A percentile compares a stretch with the other conserved stretches of the same genome.
These are phyloP conservation scores for Gyrodon lividus DNA, from an alignment of 768 basidiomycete genomes.

Conservation along the genomic window DNA sequence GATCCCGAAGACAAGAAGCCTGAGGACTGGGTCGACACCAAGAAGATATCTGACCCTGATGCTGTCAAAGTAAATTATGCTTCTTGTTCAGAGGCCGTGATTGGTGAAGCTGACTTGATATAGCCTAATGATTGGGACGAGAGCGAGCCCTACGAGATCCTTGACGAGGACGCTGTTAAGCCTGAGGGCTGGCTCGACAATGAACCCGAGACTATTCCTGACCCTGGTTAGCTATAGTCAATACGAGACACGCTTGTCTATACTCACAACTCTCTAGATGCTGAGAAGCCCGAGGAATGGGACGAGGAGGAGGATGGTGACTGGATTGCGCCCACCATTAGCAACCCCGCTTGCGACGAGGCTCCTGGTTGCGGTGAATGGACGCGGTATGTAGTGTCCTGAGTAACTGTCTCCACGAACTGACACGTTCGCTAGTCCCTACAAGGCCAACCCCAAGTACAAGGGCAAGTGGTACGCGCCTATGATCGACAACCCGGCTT, in stretches of 20 bases:
- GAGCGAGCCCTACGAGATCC: conserved; percentile 89
- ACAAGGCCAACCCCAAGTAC: conserved; percentile 90
- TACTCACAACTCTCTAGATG: conserved; percentile 43
- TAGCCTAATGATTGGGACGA: conserved; percentile 97
- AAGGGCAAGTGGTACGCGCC: conserved; percentile 99
- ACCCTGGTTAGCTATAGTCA: conserved; percentile 63
- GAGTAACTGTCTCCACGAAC: not conserved
- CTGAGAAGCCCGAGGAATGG: conserved; percentile 98
- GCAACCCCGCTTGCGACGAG: conserved; percentile 87
- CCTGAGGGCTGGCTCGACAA: conserved; percentile 96
- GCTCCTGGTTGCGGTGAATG: conserved; percentile 95
- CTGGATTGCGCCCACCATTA: conserved; percentile 88
- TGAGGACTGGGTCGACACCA: conserved; percentile 86
- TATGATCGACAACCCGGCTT: conserved; percentile 93
- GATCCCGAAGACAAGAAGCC: conserved; percentile 93
- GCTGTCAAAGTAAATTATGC: conserved; percentile 64
- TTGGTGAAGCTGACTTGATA: conserved; percentile 21
- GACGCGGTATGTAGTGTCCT: conserved; percentile 54
- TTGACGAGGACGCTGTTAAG: conserved; percentile 82
- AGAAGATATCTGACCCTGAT: conserved; percentile 80
- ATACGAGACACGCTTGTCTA: not conserved
- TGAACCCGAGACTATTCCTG: conserved; percentile 76
- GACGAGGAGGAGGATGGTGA: conserved; percentile 99
- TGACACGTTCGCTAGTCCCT: conserved; percentile 48
- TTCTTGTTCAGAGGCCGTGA: not conserved